Base-by-base conservation (phyloP, 805 yeast genomes). In the Crinitomyces ghanaensis region DNA sequence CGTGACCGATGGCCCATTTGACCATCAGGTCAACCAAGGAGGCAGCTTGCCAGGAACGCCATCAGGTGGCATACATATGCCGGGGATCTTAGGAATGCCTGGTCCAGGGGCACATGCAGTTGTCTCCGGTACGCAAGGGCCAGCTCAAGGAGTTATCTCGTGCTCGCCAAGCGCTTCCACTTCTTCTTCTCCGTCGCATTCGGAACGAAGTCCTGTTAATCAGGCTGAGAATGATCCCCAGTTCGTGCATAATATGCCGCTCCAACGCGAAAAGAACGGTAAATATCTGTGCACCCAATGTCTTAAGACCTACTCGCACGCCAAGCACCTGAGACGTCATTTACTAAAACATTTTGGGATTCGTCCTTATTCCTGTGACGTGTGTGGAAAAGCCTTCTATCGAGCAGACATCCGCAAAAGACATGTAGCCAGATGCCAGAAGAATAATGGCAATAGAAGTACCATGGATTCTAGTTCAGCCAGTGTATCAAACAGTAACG, bases 311-410 rank as follows among this genome's bases (percentile, higher is more conserved):
- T 52, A 52, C 28, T 42, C 45, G 23, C 51, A 49, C 34, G 73
- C 82, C 8, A 91, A 82, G 49, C 93, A 82, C 56, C 63, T 82
- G 43, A 85, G 86, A 6, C 65, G 93, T 38, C 93, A 82, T 56
- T 72, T 79, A 37, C 58, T 91, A 34, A 77, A 78, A 42, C 93
- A 82, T 54, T 81, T 93, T 0, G 93, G 93, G 20, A 91, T 81
- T 50, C 58, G 86, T 37, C 93, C 93, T 0, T 82, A 78, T 50
- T 72, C 78, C 36, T 82, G 93, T 51, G 73, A 73, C 20, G 72
- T 68, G 49, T 82, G 93, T 53, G 54, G 70, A 13, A 74, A 77
- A 50, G 65, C 66, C 54, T 81, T 81, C 53, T 70, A 78, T 8
- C 61, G 93, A 31, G 55, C 81, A 31, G 93, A 82, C 51, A 82